These are phyloP conservation scores for Chalaropsis thielavioides DNA, from an alignment of 2,329 filamentous ascomycete genomes.

Conservation along the genomic window DNA sequence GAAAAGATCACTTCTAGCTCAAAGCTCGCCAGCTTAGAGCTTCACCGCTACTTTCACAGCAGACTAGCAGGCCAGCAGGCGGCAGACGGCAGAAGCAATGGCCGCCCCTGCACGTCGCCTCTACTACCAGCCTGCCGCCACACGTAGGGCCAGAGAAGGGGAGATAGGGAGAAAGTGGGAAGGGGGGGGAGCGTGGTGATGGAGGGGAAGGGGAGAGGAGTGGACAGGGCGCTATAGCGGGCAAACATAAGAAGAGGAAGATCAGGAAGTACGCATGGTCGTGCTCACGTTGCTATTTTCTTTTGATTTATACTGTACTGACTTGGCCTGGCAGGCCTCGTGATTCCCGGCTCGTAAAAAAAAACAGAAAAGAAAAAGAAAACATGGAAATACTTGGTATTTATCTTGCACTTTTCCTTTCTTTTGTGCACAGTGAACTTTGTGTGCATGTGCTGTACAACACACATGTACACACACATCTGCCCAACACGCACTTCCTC, in stretches of 20 bases:
- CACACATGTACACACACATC: background rate
- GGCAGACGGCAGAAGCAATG: background rate
- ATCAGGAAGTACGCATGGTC: background rate
- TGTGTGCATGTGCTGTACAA: background rate
- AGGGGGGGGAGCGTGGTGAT: background rate
- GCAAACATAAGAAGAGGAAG: background rate
- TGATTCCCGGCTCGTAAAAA: background rate
- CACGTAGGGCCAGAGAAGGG: background rate
- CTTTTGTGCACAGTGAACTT: too few species aligned
- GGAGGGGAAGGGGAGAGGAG: background rate
- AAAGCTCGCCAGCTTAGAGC: conserved; percentile 1
- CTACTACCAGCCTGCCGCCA: background rate
- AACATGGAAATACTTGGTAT: too few species aligned
- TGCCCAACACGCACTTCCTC: background rate
- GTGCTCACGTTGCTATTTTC: background rate
- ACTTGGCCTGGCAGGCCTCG: background rate
- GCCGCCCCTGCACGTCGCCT: background rate
- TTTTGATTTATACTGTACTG: background rate
- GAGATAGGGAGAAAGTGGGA: background rate
- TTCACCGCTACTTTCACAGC: conserved; percentile 3
- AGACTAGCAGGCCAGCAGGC: background rate
- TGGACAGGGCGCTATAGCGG: background rate
- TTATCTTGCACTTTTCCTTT: too few species aligned
- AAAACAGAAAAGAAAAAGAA: background rate
- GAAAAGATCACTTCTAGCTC: background rate